phyloP scores from a whole-genome alignment of 192 early-diverging fungal species.

The Coemansia reversa region DNA sequence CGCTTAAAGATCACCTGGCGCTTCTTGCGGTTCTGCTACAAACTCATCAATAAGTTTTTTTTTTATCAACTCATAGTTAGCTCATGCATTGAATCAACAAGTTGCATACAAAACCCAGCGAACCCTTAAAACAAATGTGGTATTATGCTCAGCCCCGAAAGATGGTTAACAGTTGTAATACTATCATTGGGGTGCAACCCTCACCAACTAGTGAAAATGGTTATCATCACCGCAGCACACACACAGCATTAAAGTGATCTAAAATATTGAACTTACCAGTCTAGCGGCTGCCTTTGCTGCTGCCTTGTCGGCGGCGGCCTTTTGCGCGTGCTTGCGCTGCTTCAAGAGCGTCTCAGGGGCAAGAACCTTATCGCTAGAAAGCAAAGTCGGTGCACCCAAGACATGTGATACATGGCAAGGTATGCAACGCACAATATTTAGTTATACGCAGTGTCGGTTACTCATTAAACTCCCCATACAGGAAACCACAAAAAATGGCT shows the following conservation, averaged over 20 bases:
- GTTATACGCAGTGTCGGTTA: constrained; percentile 34
- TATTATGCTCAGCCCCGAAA: constrained; percentile 74
- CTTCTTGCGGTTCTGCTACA: constrained; percentile 62
- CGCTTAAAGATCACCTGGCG: constrained; percentile 98
- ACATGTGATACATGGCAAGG: neutral
- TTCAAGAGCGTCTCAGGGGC: constrained; percentile 87
- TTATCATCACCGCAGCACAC: constrained; percentile 49
- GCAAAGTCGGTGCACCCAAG: neutral
- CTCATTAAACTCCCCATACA: constrained; percentile 19
- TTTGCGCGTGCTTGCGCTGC: constrained; percentile 77
- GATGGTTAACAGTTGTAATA: constrained; percentile 60
- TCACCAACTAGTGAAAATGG: constrained; percentile 20
- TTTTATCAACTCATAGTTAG: constrained; percentile 2
- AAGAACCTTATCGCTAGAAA: constrained; percentile 64
- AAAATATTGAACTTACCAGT: neutral
- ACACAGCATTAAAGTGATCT: neutral
- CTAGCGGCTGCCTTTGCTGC: constrained; percentile 9
- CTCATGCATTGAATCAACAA: neutral
- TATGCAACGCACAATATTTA: constrained; percentile 5
- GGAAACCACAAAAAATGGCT: neutral
- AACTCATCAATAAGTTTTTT: neutral
- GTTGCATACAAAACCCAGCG: too few species aligned
- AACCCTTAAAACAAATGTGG: neutral
- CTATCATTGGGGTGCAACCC: constrained; percentile 55
- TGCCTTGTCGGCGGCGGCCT: constrained; percentile 64